Evolutionary conservation across 2,329 filamentous ascomycete species (phyloP).

Genomic region (Podosphaera fusca): DNA sequence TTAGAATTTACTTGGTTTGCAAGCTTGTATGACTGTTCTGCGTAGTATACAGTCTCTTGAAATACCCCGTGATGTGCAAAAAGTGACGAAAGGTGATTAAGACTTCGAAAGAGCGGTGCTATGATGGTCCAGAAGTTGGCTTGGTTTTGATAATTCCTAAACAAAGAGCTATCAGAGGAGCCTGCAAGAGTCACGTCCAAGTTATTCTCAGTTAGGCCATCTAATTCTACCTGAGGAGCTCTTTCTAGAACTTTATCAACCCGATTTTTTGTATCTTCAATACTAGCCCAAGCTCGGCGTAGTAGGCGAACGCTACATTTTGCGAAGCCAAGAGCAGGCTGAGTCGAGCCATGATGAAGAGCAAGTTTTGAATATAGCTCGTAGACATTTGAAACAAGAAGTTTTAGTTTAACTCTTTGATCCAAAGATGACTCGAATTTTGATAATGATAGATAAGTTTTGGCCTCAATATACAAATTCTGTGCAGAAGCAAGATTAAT

Average conservation of each 20-base stretch:
- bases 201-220: slow-evolving; percentile 14
- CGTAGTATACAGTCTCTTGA: slow-evolving; percentile 71
- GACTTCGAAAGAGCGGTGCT: slow-evolving; percentile 44
- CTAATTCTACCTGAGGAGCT: slow-evolving; percentile 5
- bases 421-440: slow-evolving; percentile 6
- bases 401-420: slow-evolving; percentile 10
- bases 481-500: slow-evolving; percentile 12
- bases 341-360: slow-evolving; percentile 25
- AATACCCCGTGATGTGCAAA: slow-evolving; percentile 73
- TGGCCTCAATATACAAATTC: slow-evolving; percentile 10
- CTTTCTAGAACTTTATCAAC: neutral
- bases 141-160: slow-evolving; percentile 16
- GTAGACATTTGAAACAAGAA: slow-evolving; percentile 18
- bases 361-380: slow-evolving; percentile 16
- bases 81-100: slow-evolving; percentile 51
- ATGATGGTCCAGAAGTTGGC: slow-evolving; percentile 64
- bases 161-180: neutral
- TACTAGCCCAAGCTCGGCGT: slow-evolving; percentile 18
- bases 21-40: slow-evolving; percentile 61
- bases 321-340: slow-evolving; percentile 32
- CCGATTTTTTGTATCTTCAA: slow-evolving; percentile 11
- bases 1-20: slow-evolving; percentile 21
- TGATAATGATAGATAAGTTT: slow-evolving; percentile 5
- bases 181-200: slow-evolving; percentile 15
- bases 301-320: slow-evolving; percentile 30